These are phyloP conservation scores for Fusarium mangiferae DNA, from an alignment of 2,329 filamentous ascomycete genomes.

Conservation along the genomic window DNA sequence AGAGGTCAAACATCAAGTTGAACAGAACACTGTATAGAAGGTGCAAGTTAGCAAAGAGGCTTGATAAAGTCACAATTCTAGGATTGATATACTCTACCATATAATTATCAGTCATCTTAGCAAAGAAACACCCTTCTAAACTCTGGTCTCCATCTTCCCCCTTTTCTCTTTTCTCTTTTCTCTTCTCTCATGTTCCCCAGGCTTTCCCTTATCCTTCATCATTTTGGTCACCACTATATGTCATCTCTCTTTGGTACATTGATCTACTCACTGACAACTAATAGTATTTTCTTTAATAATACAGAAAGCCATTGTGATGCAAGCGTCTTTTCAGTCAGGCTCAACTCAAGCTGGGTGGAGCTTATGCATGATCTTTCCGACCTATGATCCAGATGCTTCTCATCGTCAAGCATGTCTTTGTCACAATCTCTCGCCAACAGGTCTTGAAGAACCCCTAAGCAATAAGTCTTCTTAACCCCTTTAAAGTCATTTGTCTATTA, in stretches of 20 bases:
- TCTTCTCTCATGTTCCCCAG: neutral
- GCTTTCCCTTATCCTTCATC: neutral
- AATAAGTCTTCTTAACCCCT: no score
- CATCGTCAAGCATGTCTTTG: rapidly evolving
- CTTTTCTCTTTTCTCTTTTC: neutral
- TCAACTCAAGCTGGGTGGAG: rapidly evolving
- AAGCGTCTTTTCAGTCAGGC: no score
- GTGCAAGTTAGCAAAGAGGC: neutral
- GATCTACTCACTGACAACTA: no score
- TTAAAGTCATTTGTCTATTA: neutral
- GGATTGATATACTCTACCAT: rapidly evolving
- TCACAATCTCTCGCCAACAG: no score
- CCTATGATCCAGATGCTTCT: no score
- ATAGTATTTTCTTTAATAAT: no score
- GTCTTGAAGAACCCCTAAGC: no score
- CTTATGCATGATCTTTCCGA: rapidly evolving
- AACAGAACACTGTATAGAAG: neutral
- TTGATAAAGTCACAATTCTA: rapidly evolving
- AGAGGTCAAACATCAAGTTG: neutral
- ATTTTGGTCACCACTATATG: neutral
- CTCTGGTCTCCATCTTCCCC: rapidly evolving
- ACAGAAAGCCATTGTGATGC: no score
- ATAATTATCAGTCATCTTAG: neutral
- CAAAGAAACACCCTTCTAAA: rapidly evolving
- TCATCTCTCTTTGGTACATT: no score